A percentile compares a stretch with the other conserved stretches of the same genome.
Evolutionary conservation across 2,329 filamentous ascomycete genomes (phyloP).

Genomic region (Coniochaeta ligniaria): DNA sequence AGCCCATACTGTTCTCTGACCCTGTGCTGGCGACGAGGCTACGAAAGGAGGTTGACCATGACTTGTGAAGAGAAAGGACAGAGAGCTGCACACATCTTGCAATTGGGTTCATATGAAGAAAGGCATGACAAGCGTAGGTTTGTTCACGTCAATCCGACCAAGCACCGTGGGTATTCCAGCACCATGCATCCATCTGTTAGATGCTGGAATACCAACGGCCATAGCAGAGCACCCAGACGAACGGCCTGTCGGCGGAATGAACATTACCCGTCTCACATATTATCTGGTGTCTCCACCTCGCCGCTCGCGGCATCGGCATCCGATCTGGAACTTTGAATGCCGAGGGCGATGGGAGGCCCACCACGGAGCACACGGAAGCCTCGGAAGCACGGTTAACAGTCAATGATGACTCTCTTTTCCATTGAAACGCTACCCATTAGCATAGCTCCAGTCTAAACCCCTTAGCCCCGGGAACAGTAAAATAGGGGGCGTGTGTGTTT

Average conservation of each 20-base stretch:
- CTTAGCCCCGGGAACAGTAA: neutral
- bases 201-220: too few relatives aligned
- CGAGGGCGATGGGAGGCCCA: neutral
- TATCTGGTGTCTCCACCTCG: neutral
- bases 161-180: too few relatives aligned
- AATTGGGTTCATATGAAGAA: neutral
- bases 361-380: neutral
- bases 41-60: neutral
- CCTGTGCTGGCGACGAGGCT: neutral
- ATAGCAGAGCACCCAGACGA: neutral
- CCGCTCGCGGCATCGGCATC: constrained; percentile 1
- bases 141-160: neutral
- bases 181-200: too few relatives aligned
- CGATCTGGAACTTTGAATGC: neutral
- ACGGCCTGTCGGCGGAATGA: neutral
- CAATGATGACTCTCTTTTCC: neutral
- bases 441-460: neutral
- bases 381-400: neutral
- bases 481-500: neutral
- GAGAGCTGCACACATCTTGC: too few relatives aligned
- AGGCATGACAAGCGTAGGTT: neutral
- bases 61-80: neutral
- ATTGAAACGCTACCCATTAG: neutral
- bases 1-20: neutral
- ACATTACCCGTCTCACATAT: too few relatives aligned